phyloP scores from a whole-genome alignment of 495 filamentous ascomycete species.

The Penicillium mononematosum region DNA sequence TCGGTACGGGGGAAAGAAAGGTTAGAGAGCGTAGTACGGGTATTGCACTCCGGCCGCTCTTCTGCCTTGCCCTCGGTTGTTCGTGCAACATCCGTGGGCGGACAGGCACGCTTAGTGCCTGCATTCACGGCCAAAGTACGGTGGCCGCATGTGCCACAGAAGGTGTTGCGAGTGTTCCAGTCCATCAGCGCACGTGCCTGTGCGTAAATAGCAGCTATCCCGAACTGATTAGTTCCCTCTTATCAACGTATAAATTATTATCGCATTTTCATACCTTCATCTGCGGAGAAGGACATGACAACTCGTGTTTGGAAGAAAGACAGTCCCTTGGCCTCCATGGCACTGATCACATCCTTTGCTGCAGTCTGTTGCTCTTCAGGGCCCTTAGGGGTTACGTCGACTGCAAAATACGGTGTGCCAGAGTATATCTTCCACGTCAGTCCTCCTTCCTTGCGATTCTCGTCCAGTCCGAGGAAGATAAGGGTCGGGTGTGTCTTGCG shows the following conservation, averaged over 20 bases:
- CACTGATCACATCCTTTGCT: slow-evolving; percentile 48
- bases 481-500: slow-evolving; percentile 60
- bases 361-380: slow-evolving; percentile 48
- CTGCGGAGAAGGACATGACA: slow-evolving; percentile 54
- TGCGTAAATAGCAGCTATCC: slow-evolving; percentile 81
- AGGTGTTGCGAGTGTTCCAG: slow-evolving; percentile 93
- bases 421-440: slow-evolving; percentile 61
- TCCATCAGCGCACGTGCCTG: slow-evolving; percentile 85
- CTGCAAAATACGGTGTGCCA: slow-evolving; percentile 80
- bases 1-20: slow-evolving; percentile 91
- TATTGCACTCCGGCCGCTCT: slow-evolving; percentile 69
- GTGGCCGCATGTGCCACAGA: slow-evolving; percentile 84
- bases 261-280: slow-evolving; percentile 52
- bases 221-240: slow-evolving; percentile 13
- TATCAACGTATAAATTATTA: background rate
- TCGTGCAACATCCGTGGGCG: slow-evolving; percentile 65
- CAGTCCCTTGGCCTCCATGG: slow-evolving; percentile 57
- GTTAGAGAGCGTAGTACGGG: slow-evolving; percentile 66
- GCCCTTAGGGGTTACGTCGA: slow-evolving; percentile 80
- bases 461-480: slow-evolving; percentile 86
- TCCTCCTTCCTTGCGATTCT: slow-evolving; percentile 52
- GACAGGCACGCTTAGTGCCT: slow-evolving; percentile 88
- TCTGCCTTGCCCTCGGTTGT: slow-evolving; percentile 32
- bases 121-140: slow-evolving; percentile 82
- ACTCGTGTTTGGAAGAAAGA: slow-evolving; percentile 60